Base-by-base conservation (phyloP, 768 basidiomycete species). In the Amanita rimosa region DNA sequence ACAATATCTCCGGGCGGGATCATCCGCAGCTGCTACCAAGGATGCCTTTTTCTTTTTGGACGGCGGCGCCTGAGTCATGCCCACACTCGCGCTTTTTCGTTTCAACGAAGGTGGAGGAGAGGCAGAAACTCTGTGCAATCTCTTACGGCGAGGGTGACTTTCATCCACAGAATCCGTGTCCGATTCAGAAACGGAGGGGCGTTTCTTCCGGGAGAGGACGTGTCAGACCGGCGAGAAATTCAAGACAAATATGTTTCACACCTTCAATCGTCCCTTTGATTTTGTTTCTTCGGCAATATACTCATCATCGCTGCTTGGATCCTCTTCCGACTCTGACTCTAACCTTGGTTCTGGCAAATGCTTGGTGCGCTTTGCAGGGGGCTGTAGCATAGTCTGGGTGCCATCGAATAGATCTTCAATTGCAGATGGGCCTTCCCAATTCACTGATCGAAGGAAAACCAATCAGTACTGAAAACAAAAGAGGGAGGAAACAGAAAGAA, bases 1-100 rank as follows among this genome's bases (percentile, higher is more conserved):
- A 62, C 89, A 92, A 55, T 89, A 91, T 60, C 81, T 88, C 53
- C 89, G 73, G 0, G 78, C 73, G 7, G 85, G 78, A 57, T 92
- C 88, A n/a, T 82, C 82, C 5, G 67, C 62, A 0, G 70, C 64
- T n/a, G 58, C 35, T 6, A 49, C 40, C 19, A 41, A 43, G 10
- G 41, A 19, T 26, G 69, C 64, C 26, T 71, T 70, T 55, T 69
- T 75, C 57, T 74, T 69, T 59, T 80, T 81, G 11, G 72, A 59
- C 14, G 72, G 56, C 6, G 69, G 70, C 8, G 69, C 62, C 36
- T 67, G 63, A 6, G 48, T 34, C 14, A 33, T 24, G 33, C 40
- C 33, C 26, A 22, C 35, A 37, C 19, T 31, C 14, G 65, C 59
- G 9, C 65, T 70, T 59, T 81, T 83, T 54, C 85, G 77, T 62